Evolutionary conservation across 176 grass and related monocot species (phyloP).

Genomic region (Triticum turgidum): DNA sequence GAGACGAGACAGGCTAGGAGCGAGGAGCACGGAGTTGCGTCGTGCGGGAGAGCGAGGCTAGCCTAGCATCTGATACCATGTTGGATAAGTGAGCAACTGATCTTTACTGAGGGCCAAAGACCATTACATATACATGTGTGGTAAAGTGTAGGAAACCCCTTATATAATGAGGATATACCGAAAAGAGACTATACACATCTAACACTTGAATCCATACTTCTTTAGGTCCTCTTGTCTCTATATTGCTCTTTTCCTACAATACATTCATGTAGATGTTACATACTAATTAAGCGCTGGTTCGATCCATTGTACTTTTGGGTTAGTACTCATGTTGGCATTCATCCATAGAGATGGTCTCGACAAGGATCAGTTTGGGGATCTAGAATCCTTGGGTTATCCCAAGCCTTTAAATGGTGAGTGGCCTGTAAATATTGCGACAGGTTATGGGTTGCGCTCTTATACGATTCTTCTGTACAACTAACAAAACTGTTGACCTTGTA

Average conservation of each 20-base stretch:
- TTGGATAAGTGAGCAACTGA: too few species aligned
- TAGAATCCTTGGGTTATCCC: constrained; percentile 20
- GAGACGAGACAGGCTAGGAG: too few species aligned
- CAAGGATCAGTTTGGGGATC: neutral
- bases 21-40: too few species aligned
- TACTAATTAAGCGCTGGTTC: neutral
- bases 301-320: neutral
- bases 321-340: neutral
- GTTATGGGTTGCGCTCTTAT: neutral
- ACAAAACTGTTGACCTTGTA: neutral
- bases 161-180: too few species aligned
- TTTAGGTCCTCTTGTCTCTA: neutral
- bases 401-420: neutral
- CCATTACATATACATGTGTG: too few species aligned
- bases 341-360: neutral
- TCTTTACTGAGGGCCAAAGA: too few species aligned
- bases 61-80: too few species aligned
- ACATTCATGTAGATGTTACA: neutral
- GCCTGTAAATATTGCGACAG: neutral
- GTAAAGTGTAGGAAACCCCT: too few species aligned
- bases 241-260: neutral
- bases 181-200: too few species aligned
- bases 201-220: neutral
- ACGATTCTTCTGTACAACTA: neutral
- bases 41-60: too few species aligned